These are phyloP conservation scores for Lactarius indigo DNA, from an alignment of 768 basidiomycete genomes.

Conservation along the genomic window DNA sequence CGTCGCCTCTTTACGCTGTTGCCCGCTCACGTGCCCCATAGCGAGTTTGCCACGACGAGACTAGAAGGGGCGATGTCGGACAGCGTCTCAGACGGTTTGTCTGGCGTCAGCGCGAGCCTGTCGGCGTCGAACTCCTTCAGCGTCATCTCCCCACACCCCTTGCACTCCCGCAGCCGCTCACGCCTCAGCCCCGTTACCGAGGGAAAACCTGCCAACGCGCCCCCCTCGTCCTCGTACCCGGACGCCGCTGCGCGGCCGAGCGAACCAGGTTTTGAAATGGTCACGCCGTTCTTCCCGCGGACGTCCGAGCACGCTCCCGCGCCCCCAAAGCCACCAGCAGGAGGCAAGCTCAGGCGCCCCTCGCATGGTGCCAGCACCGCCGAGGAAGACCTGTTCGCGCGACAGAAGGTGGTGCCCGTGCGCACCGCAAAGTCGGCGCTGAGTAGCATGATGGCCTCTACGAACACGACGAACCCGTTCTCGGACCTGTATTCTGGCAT, in stretches of 20 bases:
- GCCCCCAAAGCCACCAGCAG: not conserved
- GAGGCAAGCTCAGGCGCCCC: slow-evolving; percentile 17
- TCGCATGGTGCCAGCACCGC: slow-evolving; percentile 21
- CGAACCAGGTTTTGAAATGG: slow-evolving; percentile 54
- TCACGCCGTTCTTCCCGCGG: slow-evolving; percentile 39
- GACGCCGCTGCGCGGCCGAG: slow-evolving; percentile 32
- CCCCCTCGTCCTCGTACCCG: slow-evolving; percentile 25
- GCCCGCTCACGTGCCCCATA: slow-evolving; percentile 28
- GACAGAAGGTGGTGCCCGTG: slow-evolving; percentile 45
- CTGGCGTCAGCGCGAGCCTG: slow-evolving; percentile 51
- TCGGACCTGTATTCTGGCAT: slow-evolving; percentile 83
- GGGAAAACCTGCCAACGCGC: slow-evolving; percentile 8
- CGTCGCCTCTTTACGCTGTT: too few species aligned
- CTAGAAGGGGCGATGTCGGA: slow-evolving; percentile 49
- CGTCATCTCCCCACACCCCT: slow-evolving; percentile 46
- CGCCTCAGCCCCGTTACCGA: slow-evolving; percentile 58
- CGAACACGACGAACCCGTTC: slow-evolving; percentile 75
- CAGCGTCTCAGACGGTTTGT: slow-evolving; percentile 60
- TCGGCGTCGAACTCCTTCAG: slow-evolving; percentile 57
- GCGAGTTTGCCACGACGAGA: slow-evolving; percentile 66
- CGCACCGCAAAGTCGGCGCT: slow-evolving; percentile 58
- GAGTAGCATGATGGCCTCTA: slow-evolving; percentile 67
- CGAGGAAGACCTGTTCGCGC: slow-evolving; percentile 42
- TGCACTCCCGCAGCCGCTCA: slow-evolving; percentile 37
- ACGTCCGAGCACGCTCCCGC: slow-evolving; percentile 19